Evolutionary conservation across 331 rosid genomes (phyloP), one percentile per base, ranked within the genome.

Genomic region (Telfairia occidentalis): DNA sequence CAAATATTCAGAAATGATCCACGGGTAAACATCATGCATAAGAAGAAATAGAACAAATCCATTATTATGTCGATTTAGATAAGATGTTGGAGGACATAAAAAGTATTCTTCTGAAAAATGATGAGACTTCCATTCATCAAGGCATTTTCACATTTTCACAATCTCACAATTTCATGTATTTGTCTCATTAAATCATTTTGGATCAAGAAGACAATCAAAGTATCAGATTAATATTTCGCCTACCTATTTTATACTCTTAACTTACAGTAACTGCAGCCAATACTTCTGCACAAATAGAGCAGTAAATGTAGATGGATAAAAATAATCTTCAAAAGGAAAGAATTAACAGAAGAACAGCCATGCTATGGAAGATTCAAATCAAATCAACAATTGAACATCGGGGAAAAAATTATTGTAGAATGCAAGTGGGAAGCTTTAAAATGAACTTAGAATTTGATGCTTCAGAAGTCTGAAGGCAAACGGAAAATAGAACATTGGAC

Each of bases 351-450:
- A 66, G n/a, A 66, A 66, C 2, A 26, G 11, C 32, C 30, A 19
- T 66, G 73, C 34, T 23, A 40, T 21, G 10, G 2, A 40, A 66
- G 37, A 37, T n/a, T 35, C 23, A 9, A 63, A 19, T 16, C 18
- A 37, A 64, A 64, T 37, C n/a, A 19, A 64, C 49, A 35, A 64
- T 10, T 18, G 1, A 7, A 64, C 52, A 66, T 35, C 16, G 6
- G 16, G 52, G 73, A 23, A 23, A 38, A 38, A 40, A 9, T 66
- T 32, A 40, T 35, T 9, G 7, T 5, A 64, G 71, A n/a, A 64
- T 1, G 30, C n/a, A 64, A n/a, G 72, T 11, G 73, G 19, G 73
- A 66, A 66, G 52, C 21, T 66, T 66, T 9, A 66, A 66, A 66
- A 21, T 40, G 53, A 40, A 19, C 72, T 37, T 64, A 16, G 7